Percentiles rank a stretch among this genome's conserved stretches.
These are phyloP conservation scores for Hamamelis virginiana DNA, from an alignment of 164 flowering plant genomes.

Conservation along the genomic window DNA sequence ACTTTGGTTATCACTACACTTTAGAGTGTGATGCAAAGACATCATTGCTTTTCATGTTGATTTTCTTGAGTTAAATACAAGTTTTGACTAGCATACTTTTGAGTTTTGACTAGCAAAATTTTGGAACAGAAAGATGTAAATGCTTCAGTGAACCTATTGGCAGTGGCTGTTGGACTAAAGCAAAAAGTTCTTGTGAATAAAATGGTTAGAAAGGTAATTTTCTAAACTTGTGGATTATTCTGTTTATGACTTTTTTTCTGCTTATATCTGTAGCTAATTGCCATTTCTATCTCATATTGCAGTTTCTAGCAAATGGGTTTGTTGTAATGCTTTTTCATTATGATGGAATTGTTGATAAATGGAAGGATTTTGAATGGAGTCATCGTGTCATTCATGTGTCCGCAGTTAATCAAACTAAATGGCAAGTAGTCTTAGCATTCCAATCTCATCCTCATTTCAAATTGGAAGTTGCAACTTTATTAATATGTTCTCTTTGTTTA, in stretches of 20 bases:
- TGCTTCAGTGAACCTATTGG: slow-evolving; percentile 37
- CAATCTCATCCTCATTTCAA: background rate
- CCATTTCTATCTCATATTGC: slow-evolving; percentile 16
- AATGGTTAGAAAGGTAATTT: slow-evolving; percentile 53
- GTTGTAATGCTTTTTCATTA: slow-evolving; percentile 68
- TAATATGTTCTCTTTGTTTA: background rate
- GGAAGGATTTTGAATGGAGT: slow-evolving; percentile 53
- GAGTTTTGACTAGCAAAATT: background rate
- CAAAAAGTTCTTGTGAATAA: slow-evolving; percentile 53
- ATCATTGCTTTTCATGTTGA: too few relatives aligned
- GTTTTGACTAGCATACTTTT: background rate
- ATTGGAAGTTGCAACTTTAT: background rate
- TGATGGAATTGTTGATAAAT: slow-evolving; percentile 57
- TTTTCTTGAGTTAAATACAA: background rate
- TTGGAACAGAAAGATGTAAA: slow-evolving; percentile 16
- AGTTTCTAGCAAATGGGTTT: slow-evolving; percentile 53
- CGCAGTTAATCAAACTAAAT: slow-evolving; percentile 62
- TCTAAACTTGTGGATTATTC: background rate
- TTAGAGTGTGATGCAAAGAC: too few relatives aligned
- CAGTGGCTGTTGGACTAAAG: slow-evolving; percentile 57
- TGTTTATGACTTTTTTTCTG: background rate
- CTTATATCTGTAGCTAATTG: background rate
- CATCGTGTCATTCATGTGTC: slow-evolving; percentile 49
- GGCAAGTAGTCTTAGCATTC: slow-evolving; percentile 28
- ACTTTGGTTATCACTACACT: too few relatives aligned